Percentiles rank a stretch among this genome's conserved stretches.
Evolutionary conservation across 257 asterid species (phyloP).

Genomic region (Solanum sparsipilum): DNA sequence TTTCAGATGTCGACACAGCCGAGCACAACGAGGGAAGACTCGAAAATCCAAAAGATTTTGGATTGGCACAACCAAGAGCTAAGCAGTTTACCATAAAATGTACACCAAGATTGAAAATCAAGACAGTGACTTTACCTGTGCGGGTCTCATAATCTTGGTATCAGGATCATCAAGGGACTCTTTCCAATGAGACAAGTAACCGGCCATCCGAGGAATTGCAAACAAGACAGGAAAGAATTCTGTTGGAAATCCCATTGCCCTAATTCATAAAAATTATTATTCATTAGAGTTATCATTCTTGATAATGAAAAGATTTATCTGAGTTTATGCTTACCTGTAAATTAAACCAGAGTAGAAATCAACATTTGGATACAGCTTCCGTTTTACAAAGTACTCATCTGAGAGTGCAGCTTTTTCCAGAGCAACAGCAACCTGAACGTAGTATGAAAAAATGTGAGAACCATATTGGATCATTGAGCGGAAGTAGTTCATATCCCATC

Average conservation of each 20-base stretch:
- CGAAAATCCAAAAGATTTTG: not conserved
- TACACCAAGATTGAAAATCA: not conserved
- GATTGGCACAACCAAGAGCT: not conserved
- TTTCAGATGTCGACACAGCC: not conserved
- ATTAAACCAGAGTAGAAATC: constrained; percentile 97
- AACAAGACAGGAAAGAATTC: constrained; percentile 94
- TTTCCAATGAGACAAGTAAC: constrained; percentile 95
- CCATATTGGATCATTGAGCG: not conserved
- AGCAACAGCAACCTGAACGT: constrained; percentile 86
- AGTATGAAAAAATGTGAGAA: not conserved
- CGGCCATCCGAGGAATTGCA: constrained; percentile 99
- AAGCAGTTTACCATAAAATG: not conserved
- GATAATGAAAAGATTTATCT: not conserved
- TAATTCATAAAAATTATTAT: constrained; percentile 9
- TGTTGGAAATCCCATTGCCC: constrained; percentile 98
- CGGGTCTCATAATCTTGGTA: constrained; percentile 97
- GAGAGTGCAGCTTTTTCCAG: constrained; percentile 94
- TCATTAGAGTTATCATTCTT: not conserved
- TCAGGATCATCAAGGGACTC: constrained; percentile 95
- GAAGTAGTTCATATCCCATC: not conserved
- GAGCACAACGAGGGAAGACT: not conserved
- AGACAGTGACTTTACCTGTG: constrained; percentile 46
- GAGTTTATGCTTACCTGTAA: constrained; percentile 43
- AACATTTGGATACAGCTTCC: constrained; percentile 94
- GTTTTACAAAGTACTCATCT: constrained; percentile 88